Evolutionary conservation across 2,329 filamentous ascomycete species (phyloP).

Genomic region (Onygenales sp.): DNA sequence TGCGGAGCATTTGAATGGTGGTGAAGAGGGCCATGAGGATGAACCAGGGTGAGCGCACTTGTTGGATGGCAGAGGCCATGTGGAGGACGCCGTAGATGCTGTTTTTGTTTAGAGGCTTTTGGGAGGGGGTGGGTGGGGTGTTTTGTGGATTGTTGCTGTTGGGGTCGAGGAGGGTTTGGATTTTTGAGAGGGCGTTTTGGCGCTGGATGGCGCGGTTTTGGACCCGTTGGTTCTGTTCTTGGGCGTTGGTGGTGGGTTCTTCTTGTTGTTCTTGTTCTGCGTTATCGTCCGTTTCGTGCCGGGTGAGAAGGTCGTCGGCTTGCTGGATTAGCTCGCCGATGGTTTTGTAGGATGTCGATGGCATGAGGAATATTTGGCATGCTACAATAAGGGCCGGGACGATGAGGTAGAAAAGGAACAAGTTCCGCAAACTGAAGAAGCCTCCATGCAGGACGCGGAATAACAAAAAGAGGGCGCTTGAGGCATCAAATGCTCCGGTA

Average conservation of each 20-base stretch:
- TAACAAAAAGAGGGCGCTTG: slow-evolving; percentile 46
- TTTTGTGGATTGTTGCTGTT: background rate
- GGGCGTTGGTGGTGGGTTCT: slow-evolving; percentile 13
- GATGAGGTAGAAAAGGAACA: slow-evolving; percentile 63
- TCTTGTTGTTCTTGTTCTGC: slow-evolving; percentile 45
- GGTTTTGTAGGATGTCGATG: slow-evolving; percentile 69
- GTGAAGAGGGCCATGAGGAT: slow-evolving; percentile 71
- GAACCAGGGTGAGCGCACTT: slow-evolving; percentile 77
- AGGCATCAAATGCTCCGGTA: slow-evolving; percentile 76
- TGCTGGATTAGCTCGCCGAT: slow-evolving; percentile 72
- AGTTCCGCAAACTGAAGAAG: slow-evolving; percentile 46
- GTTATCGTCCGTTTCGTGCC: slow-evolving; percentile 39
- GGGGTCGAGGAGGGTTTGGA: slow-evolving; percentile 43
- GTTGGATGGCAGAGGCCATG: slow-evolving; percentile 56
- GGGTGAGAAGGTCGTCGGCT: slow-evolving; percentile 46
- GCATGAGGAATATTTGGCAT: slow-evolving; percentile 63
- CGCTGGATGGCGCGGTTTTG: slow-evolving; percentile 50
- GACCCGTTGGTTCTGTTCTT: slow-evolving; percentile 36
- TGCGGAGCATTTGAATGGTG: slow-evolving; percentile 61
- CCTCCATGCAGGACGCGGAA: slow-evolving; percentile 21
- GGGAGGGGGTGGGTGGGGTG: background rate
- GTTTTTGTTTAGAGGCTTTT: slow-evolving; percentile 43
- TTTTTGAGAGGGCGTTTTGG: slow-evolving; percentile 57
- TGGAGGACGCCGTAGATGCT: slow-evolving; percentile 87
- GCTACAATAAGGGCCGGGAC: slow-evolving; percentile 59